phyloP scores from a whole-genome alignment of 768 basidiomycete genomes.

The Suillus luteus region DNA sequence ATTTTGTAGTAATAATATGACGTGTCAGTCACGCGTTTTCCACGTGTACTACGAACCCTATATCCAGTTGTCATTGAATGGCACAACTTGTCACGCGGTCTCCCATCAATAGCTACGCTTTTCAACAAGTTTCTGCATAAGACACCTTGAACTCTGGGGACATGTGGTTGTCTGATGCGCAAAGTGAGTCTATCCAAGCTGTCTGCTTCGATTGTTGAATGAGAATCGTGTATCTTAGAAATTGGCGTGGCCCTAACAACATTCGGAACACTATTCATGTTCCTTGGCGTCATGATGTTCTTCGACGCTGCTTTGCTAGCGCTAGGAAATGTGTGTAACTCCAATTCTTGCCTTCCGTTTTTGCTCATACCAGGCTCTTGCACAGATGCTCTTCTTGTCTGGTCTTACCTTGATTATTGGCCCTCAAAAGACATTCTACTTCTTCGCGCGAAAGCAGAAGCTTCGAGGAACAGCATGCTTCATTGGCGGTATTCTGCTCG shows the following conservation, averaged over 20 bases:
- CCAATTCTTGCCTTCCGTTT: conserved; percentile 8
- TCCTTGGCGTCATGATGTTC: conserved; percentile 93
- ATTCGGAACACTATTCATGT: conserved; percentile 94
- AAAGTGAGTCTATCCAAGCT: conserved; percentile 35
- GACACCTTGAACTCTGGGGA: conserved; percentile 8
- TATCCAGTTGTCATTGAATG: neutral
- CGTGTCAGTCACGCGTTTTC: conserved; percentile 3
- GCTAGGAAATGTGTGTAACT: conserved; percentile 85
- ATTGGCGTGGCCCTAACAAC: conserved; percentile 97
- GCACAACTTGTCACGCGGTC: neutral
- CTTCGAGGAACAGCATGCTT: conserved; percentile 88
- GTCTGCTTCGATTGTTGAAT: conserved; percentile 6
- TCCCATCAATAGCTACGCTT: neutral
- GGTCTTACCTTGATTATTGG: conserved; percentile 97
- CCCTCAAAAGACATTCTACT: conserved; percentile 95
- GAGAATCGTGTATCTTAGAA: conserved; percentile 48
- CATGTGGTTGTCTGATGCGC: conserved; percentile 59
- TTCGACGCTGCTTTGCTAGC: conserved; percentile 96
- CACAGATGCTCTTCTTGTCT: conserved; percentile 90
- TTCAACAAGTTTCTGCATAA: neutral
- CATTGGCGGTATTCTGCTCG: conserved; percentile 86
- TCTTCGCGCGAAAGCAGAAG: conserved; percentile 96
- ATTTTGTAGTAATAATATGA: neutral
- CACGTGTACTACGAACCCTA: neutral
- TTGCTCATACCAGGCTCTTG: neutral